Percentiles rank a stretch among this genome's conserved stretches.
Conservation (phyloP, 164 flowering plant genomes). For the Umbilicus rupestris region DNA sequence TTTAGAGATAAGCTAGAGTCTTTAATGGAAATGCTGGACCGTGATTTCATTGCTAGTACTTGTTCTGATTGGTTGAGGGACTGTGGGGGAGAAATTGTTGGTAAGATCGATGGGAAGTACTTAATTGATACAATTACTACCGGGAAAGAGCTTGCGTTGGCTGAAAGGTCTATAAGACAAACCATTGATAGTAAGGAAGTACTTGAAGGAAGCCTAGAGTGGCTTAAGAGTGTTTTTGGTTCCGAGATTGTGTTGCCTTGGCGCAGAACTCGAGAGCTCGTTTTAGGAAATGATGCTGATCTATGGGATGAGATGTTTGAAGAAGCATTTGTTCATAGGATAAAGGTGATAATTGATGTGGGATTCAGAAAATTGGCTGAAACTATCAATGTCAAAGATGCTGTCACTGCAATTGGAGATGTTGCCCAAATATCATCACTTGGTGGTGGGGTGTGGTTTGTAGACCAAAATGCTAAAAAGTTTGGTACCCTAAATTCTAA, state of each 20-base stretch:
- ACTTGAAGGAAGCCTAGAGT: constrained; percentile 81
- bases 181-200: constrained; percentile 74
- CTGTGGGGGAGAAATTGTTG: constrained; percentile 59
- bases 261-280: constrained; percentile 75
- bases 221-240: constrained; percentile 91
- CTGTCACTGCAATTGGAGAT: constrained; percentile 30
- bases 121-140: constrained; percentile 53
- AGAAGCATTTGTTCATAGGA: constrained; percentile 72
- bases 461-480: constrained; percentile 48
- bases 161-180: constrained; percentile 71
- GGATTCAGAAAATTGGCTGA: constrained; percentile 42
- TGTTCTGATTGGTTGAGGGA: constrained; percentile 69
- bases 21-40: constrained; percentile 49
- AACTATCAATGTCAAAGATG: constrained; percentile 36
- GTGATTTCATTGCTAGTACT: constrained; percentile 42
- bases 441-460: constrained; percentile 89
- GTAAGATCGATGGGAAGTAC: constrained; percentile 46
- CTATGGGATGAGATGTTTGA: constrained; percentile 96
- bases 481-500: constrained; percentile 24
- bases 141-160: constrained; percentile 62
- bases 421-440: constrained; percentile 35
- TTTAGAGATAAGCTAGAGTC: constrained; percentile 69
- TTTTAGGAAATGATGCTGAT: constrained; percentile 57
- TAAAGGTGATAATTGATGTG: constrained; percentile 55
- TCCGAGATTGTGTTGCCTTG: constrained; percentile 92